Conservation (phyloP, 441 rosid genomes). For the Gossypium aridum region DNA sequence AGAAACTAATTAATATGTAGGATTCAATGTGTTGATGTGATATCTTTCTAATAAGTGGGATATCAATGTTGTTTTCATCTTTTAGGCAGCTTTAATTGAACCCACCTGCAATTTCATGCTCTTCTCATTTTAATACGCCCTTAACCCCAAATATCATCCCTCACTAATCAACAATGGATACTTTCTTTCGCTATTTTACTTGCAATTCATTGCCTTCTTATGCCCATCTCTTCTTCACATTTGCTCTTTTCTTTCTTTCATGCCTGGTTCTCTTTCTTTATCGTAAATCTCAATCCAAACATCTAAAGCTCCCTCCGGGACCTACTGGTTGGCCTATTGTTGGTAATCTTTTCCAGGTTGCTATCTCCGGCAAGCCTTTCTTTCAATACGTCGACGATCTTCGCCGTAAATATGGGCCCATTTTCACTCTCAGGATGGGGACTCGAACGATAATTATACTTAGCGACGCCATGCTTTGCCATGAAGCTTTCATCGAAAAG, state of each 20-base stretch:
- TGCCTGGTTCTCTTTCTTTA: slow-evolving; percentile 26
- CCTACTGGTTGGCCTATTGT: slow-evolving; percentile 87
- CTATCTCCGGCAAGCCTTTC: slow-evolving; percentile 63
- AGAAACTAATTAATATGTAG: no score
- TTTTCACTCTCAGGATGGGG: slow-evolving; percentile 74
- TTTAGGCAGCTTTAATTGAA: slow-evolving; percentile 9
- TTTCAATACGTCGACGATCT: slow-evolving; percentile 48
- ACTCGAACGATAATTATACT: slow-evolving; percentile 61
- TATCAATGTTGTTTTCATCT: no score
- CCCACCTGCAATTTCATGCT: slow-evolving; percentile 33
- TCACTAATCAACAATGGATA: slow-evolving; percentile 10
- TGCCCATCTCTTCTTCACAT: no score
- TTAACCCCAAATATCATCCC: not conserved
- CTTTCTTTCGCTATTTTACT: slow-evolving; percentile 23
- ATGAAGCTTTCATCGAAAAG: slow-evolving; percentile 62
- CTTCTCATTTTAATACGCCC: slow-evolving; percentile 10
- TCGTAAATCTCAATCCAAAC: slow-evolving; percentile 27
- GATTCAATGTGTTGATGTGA: no score
- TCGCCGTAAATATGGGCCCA: slow-evolving; percentile 44
- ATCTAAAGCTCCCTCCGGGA: slow-evolving; percentile 69
- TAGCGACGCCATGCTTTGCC: slow-evolving; percentile 48
- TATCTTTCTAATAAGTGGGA: no score
- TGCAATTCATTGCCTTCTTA: not conserved
- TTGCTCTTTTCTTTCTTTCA: slow-evolving; percentile 18
- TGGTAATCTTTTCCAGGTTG: slow-evolving; percentile 80